Base-by-base conservation (phyloP, 768 basidiomycete genomes). In the Neoboletus brunneissimus region DNA sequence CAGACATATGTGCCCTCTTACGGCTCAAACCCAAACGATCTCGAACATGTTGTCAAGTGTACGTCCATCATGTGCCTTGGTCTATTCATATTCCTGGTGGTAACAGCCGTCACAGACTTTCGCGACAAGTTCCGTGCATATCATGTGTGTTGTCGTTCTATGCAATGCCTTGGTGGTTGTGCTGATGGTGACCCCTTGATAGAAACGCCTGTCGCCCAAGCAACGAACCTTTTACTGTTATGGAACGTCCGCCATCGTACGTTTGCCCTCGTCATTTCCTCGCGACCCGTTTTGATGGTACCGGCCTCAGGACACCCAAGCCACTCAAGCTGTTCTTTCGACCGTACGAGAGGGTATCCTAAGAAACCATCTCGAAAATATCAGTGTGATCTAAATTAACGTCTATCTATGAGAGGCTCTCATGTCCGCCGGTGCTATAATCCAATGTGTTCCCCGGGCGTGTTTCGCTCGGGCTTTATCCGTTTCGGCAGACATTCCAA, bases 191-290 rank as follows among this genome's bases (percentile, higher is more conserved):
- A 45, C 51, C 32, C 35, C 38, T 51, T 35, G 48, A 42, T 57
- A 87, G 83, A 82, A 77, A 65, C 79, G 79, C 23, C 71, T 80
- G 23, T 88, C 86, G 2, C 83, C 84, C 1, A 70, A 77, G 34
- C 72, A 77, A 27, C 76, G 88, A 5, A 75, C 82, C 1, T 88
- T 88, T 63, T 81, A 86, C 61, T 84, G 81, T 58, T 82, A 89
- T 62, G 82, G 86, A 63, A 88, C 87, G 0, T 86, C 86, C 38
- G 87, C 87, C 5, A 82, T 88, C 44, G 87, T 87, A 64, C 50
- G 85, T 79, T 1, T 31, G 2, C 10, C 48, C 9, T n/a, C 10
- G 10, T 46, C 16, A 11, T 27, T 13, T 27, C 32, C 4, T 5
- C 25, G 13, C 23, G 5, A 4, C n/a, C 10, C 16, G 16, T 34